Percentiles rank a stretch among this genome's conserved stretches.
Evolutionary conservation across 2,329 filamentous ascomycete genomes (phyloP).

Genomic region (Rhinocladiella similis): DNA sequence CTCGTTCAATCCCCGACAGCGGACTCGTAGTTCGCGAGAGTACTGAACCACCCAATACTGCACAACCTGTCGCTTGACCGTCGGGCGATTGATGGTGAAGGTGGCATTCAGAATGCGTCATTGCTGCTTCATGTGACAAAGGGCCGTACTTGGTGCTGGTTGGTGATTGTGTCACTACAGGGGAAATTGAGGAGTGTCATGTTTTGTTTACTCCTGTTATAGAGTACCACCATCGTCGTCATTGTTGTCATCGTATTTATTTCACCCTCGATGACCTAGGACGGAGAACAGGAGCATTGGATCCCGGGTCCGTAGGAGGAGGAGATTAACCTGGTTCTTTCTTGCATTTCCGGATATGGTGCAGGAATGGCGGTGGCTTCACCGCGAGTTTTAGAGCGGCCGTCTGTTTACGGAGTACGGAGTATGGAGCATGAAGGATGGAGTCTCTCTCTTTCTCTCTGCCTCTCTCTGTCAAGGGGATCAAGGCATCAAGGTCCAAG

Average conservation of each 20-base stretch:
- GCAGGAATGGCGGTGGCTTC: slow-evolving; percentile 17
- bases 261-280: no score
- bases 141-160: slow-evolving; percentile 16
- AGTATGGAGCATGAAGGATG: no score
- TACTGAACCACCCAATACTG: no score
- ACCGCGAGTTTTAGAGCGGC: slow-evolving; percentile 17
- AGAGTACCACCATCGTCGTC: neutral
- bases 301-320: no score
- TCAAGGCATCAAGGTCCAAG: neutral
- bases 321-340: no score
- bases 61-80: no score
- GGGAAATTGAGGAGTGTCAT: slow-evolving; percentile 13
- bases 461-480: no score
- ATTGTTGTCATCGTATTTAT: neutral
- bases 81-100: slow-evolving; percentile 7
- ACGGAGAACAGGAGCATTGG: no score
- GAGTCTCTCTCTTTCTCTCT: no score
- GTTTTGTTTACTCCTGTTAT: no score
- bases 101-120: slow-evolving; percentile 20
- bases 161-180: slow-evolving; percentile 21
- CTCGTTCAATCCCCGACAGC: no score
- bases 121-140: slow-evolving; percentile 20
- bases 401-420: neutral
- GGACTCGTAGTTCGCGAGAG: no score
- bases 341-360: neutral